Evolutionary conservation across 352 stramenopile genomes (phyloP), one percentile per base, ranked within the genome.

Genomic region (Globisporangium orthogonon): DNA sequence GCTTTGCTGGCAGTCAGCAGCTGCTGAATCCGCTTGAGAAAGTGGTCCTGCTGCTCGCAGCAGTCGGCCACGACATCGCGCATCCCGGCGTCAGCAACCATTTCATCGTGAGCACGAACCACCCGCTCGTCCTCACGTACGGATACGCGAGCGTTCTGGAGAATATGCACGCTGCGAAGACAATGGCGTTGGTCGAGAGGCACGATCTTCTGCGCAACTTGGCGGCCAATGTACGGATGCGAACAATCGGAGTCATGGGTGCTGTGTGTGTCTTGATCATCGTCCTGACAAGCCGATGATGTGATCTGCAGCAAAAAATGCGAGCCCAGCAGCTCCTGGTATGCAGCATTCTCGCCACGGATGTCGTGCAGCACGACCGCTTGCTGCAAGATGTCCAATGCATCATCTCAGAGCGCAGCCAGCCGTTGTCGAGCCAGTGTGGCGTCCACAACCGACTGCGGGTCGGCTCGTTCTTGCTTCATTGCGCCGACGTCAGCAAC

Each of bases 401-500:
- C 13, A 49, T 60, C 28, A 7, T 60, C 44, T 14, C 52, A 7
- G 35, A 50, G 31, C 14, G 35, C 3, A 40, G 35, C 4, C 7
- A n/a, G 4, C 10, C 41, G 11, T 17, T 43, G 23, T 41, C 43
- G 15, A 30, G n/a, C 31, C 47, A 57, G n/a, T 37, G 35, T 14
- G 31, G 53, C 39, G 15, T 61, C n/a, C 47, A 66, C 44, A 51
- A 37, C 10, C 50, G 54, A 28, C 13, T 58, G 29, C 40, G 37
- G 7, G 47, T 71, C 29, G 55, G 54, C n/a, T 63, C 61, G 15
- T 72, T 72, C 48, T 37, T 72, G 18, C 55, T 72, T 17, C 65
- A 72, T n/a, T 69, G 65, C 14, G 65, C 65, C n/a, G 62, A 72
- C 31, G 60, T 72, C 29, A 72, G 62, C 44, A 72, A 69, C 45